Conservation (phyloP, 345 rosid genomes). For the Jatropha curcas region DNA sequence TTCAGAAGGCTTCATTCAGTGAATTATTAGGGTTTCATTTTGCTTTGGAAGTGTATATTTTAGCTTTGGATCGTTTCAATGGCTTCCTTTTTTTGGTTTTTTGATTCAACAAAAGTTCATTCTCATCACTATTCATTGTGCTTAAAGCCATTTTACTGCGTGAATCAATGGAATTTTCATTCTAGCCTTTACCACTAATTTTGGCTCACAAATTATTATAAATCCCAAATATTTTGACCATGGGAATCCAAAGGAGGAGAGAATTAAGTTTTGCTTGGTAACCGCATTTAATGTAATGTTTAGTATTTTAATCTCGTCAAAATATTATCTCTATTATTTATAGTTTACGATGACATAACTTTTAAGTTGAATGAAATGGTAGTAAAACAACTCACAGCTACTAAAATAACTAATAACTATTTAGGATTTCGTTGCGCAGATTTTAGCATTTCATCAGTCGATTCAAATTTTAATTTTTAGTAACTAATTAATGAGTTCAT, state of each 20-base stretch:
- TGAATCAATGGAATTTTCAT: background rate
- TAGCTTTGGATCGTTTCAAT: background rate
- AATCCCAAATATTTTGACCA: background rate
- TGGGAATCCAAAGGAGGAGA: conserved; percentile 1
- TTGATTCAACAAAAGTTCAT: background rate
- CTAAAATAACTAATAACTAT: no score
- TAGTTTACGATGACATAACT: no score
- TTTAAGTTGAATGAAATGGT: no score
- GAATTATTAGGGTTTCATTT: conserved; percentile 1
- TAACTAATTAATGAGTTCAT: no score
- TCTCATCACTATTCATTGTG: background rate
- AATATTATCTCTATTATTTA: no score
- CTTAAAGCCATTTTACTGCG: background rate
- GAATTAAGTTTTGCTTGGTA: no score
- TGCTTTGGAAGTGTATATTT: background rate
- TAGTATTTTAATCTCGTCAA: no score
- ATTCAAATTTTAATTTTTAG: no score
- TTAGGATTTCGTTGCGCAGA: no score
- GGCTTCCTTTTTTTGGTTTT: background rate
- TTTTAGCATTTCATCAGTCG: no score
- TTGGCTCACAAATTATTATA: background rate
- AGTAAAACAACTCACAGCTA: no score
- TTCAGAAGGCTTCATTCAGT: background rate
- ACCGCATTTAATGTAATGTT: no score
- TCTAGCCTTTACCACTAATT: background rate